Evolutionary conservation across 2,329 filamentous ascomycete genomes (phyloP).

Genomic region (Diaporthe sp.): DNA sequence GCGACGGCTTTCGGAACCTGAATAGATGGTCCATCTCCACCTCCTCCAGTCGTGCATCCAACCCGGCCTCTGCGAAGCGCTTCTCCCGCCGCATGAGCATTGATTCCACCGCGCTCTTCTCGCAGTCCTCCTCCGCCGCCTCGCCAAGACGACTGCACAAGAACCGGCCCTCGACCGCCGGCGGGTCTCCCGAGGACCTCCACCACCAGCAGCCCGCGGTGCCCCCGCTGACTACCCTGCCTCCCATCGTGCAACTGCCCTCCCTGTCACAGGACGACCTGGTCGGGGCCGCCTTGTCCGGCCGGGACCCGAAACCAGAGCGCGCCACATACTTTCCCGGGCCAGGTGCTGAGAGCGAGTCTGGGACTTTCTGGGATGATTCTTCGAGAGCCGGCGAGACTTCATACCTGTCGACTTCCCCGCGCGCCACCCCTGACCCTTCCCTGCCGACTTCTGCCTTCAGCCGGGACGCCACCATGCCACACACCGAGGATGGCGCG

Average conservation of each 20-base stretch:
- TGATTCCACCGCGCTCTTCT: slow-evolving; percentile 54
- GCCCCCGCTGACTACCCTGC: slow-evolving; percentile 54
- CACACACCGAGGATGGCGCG: slow-evolving; percentile 52
- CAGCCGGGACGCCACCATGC: slow-evolving; percentile 46
- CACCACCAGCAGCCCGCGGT: slow-evolving; percentile 44
- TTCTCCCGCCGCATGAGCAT: slow-evolving; percentile 60
- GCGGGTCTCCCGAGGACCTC: slow-evolving; percentile 45
- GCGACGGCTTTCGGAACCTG: slow-evolving; percentile 61
- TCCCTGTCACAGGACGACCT: slow-evolving; percentile 55
- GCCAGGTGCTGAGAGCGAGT: slow-evolving; percentile 42
- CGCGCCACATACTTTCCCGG: slow-evolving; percentile 37
- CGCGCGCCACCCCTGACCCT: slow-evolving; percentile 36
- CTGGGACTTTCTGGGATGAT: slow-evolving; percentile 46
- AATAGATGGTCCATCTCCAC: slow-evolving; percentile 69
- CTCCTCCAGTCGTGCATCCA: slow-evolving; percentile 61
- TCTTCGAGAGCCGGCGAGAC: slow-evolving; percentile 40
- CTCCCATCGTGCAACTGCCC: slow-evolving; percentile 57
- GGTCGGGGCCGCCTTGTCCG: slow-evolving; percentile 39
- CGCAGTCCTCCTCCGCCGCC: slow-evolving; percentile 44
- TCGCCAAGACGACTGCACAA: slow-evolving; percentile 57
- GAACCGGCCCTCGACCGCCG: slow-evolving; percentile 51
- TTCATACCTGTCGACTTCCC: slow-evolving; percentile 42
- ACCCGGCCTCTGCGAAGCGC: slow-evolving; percentile 49
- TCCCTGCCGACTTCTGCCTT: slow-evolving; percentile 38
- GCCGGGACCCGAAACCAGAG: slow-evolving; percentile 21